Evolutionary conservation across 2,329 filamentous ascomycete genomes (phyloP).

Genomic region (Sphaerulina populicola): DNA sequence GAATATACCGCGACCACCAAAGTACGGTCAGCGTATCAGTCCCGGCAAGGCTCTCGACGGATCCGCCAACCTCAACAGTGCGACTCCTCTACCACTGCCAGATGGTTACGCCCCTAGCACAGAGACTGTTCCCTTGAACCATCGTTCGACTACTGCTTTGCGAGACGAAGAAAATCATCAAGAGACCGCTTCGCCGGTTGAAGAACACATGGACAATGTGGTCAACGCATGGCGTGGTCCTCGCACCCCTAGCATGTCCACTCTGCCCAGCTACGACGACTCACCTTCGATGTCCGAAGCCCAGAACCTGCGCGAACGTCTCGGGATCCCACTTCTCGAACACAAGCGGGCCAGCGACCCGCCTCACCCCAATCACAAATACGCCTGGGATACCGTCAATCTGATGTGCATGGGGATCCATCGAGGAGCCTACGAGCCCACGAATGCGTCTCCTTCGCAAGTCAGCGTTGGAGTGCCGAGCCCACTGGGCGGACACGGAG

Average conservation of each 20-base stretch:
- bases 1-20: constrained; percentile 4
- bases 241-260: constrained; percentile 6
- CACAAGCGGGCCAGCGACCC: constrained; percentile 4
- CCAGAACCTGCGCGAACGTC: constrained; percentile 9
- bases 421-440: not conserved
- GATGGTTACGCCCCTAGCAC: not conserved
- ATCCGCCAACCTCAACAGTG: not conserved
- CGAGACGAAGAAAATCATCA: not conserved
- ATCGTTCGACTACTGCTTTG: not conserved
- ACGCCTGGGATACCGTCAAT: constrained; percentile 13
- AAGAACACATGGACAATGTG: constrained; percentile 10
- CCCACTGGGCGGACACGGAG: constrained; percentile 8
- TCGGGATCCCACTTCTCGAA: constrained; percentile 10
- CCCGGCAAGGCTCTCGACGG: constrained; percentile 9
- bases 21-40: constrained; percentile 4
- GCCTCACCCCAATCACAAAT: constrained; percentile 13
- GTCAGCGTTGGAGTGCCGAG: not conserved
- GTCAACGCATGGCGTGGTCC: constrained; percentile 9
- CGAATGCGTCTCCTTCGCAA: constrained; percentile 2
- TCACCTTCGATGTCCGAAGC: constrained; percentile 6
- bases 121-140: not conserved
- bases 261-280: constrained; percentile 1
- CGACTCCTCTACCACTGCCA: not conserved
- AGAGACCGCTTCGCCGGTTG: constrained; percentile 1
- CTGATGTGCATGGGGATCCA: constrained; percentile 15